Evolutionary conservation across 352 stramenopile genomes (phyloP).

Genomic region (Pythium sukuiense): DNA sequence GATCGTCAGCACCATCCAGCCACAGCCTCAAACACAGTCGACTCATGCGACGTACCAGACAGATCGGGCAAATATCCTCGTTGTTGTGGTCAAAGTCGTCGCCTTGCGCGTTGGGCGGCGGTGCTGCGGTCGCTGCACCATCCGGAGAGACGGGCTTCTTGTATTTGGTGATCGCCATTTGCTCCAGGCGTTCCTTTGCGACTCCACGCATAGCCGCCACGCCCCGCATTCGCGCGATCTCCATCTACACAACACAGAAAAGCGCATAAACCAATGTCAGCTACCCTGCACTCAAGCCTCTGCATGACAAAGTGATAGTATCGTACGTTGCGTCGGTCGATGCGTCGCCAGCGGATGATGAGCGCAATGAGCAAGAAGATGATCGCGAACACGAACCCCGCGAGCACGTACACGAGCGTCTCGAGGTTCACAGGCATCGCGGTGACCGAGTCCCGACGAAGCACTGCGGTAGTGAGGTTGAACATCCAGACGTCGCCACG

Average conservation of each 20-base stretch:
- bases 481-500: constrained; percentile 68
- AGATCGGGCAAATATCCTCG: constrained; percentile 75
- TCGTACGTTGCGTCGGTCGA: constrained; percentile 61
- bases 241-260: constrained; percentile 35
- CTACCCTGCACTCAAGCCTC: not conserved
- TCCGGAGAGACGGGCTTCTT: constrained; percentile 27
- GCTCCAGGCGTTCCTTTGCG: constrained; percentile 59
- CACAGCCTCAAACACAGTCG: not conserved
- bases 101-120: constrained; percentile 1
- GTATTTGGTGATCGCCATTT: constrained; percentile 70
- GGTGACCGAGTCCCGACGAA: constrained; percentile 25
- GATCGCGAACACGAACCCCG: constrained; percentile 64
- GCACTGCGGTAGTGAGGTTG: constrained; percentile 49
- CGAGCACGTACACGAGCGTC: constrained; percentile 75
- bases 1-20: not conserved
- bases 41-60: constrained; percentile 42
- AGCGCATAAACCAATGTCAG: not conserved
- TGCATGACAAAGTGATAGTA: not conserved
- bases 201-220: constrained; percentile 48
- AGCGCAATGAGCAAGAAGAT: constrained; percentile 55
- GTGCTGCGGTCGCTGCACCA: not conserved
- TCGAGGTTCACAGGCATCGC: constrained; percentile 50
- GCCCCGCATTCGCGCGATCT: constrained; percentile 46
- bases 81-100: constrained; percentile 27
- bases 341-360: constrained; percentile 62